These are phyloP conservation scores for Aspergillus proliferans DNA, from an alignment of 2,329 filamentous ascomycete species.

Conservation along the genomic window DNA sequence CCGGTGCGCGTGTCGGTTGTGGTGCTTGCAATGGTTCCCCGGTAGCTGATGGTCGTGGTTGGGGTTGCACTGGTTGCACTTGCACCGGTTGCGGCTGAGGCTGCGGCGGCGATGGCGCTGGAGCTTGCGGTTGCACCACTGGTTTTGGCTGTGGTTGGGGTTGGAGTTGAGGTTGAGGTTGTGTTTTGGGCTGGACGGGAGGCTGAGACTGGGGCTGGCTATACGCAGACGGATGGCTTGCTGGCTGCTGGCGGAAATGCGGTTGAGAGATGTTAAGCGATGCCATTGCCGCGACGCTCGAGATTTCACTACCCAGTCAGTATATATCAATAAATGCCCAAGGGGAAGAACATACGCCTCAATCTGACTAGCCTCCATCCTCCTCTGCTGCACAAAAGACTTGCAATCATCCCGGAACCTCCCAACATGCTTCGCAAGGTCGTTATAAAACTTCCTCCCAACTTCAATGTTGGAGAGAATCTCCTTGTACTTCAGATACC, in stretches of 20 bases:
- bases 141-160: conserved; percentile 28
- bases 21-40: conserved; percentile 41
- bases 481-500: conserved; percentile 94
- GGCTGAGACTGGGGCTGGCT: conserved; percentile 29
- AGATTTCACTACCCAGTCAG: conserved; percentile 44
- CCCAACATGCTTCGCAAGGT: conserved; percentile 79
- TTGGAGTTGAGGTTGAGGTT: conserved; percentile 34
- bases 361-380: conserved; percentile 71
- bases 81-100: conserved; percentile 4
- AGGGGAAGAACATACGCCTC: conserved; percentile 56
- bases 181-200: conserved; percentile 24
- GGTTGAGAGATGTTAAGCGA: conserved; percentile 45
- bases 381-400: conserved; percentile 71
- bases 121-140: conserved; percentile 3
- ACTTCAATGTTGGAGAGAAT: conserved; percentile 86
- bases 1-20: conserved; percentile 37
- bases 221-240: background rate
- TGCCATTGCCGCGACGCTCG: conserved; percentile 51
- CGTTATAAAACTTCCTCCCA: conserved; percentile 94
- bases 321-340: background rate
- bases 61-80: conserved; percentile 32
- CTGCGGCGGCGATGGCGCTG: conserved; percentile 18
- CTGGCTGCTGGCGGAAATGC: conserved; percentile 15
- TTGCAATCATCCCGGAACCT: conserved; percentile 75
- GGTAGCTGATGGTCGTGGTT: conserved; percentile 25